Conservation (phyloP, 768 basidiomycete species). For the Flagelloscypha sp. region DNA sequence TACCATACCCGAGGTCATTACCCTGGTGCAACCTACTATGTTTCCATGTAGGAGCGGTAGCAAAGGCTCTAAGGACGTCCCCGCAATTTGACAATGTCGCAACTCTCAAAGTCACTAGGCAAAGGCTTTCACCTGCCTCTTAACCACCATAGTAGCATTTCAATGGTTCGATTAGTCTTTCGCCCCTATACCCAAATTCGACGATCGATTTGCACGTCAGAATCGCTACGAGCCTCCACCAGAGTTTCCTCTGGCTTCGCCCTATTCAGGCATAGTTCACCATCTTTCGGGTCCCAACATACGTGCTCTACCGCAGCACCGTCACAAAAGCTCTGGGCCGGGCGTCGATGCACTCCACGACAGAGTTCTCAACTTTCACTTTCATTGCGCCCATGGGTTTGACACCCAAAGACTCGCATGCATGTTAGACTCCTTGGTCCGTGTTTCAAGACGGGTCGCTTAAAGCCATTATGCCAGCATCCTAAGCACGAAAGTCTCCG, state of each 20-base stretch:
- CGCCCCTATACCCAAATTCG: slow-evolving; percentile 93
- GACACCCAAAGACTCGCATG: slow-evolving; percentile 71
- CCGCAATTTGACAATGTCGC: too few species aligned
- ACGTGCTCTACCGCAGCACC: slow-evolving; percentile 74
- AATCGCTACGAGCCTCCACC: slow-evolving; percentile 93
- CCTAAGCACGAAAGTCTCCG: slow-evolving; percentile 54
- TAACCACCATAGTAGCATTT: too few species aligned
- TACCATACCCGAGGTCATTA: too few species aligned
- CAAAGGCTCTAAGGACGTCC: too few species aligned
- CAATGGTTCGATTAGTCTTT: slow-evolving; percentile 93
- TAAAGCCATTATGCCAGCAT: slow-evolving; percentile 75
- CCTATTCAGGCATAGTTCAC: slow-evolving; percentile 83
- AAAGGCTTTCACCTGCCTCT: too few species aligned
- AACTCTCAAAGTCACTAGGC: too few species aligned
- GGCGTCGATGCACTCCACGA: slow-evolving; percentile 67
- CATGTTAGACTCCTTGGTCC: slow-evolving; percentile 84
- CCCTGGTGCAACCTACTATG: too few species aligned
- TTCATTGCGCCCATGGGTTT: slow-evolving; percentile 65
- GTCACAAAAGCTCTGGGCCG: slow-evolving; percentile 65
- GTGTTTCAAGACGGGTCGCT: slow-evolving; percentile 79
- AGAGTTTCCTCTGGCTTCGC: slow-evolving; percentile 94
- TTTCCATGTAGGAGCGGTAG: too few species aligned
- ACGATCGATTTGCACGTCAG: slow-evolving; percentile 96
- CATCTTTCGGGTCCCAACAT: slow-evolving; percentile 87
- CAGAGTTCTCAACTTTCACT: slow-evolving; percentile 60